A percentile compares a stretch with the other conserved stretches of the same genome.
Evolutionary conservation across 495 filamentous ascomycete genomes (phyloP).

Genomic region (Trypethelium eluteriae): DNA sequence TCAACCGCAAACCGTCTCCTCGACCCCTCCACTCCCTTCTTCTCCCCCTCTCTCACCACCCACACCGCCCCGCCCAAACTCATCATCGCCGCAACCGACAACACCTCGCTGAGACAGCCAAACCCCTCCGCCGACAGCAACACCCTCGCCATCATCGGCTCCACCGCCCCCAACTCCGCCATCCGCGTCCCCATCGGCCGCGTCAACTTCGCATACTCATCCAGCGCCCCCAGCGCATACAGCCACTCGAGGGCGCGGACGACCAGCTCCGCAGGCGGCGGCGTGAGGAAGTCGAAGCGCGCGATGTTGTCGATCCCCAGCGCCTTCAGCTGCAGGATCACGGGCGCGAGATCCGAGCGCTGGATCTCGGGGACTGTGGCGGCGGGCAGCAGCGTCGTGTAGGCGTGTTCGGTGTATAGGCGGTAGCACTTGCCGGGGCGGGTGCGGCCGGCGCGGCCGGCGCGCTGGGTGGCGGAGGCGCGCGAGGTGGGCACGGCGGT

Average conservation of each 20-base stretch:
- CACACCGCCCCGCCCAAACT: slow-evolving; percentile 74
- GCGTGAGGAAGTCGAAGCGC: slow-evolving; percentile 81
- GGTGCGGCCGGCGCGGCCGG: slow-evolving; percentile 85
- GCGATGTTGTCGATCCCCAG: slow-evolving; percentile 93
- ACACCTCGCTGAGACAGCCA: slow-evolving; percentile 72
- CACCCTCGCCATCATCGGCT: slow-evolving; percentile 94
- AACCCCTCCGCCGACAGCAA: slow-evolving; percentile 71
- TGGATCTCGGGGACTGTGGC: slow-evolving; percentile 85
- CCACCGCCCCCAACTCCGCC: slow-evolving; percentile 80
- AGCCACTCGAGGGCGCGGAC: slow-evolving; percentile 82
- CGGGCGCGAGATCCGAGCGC: slow-evolving; percentile 81
- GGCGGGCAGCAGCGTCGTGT: slow-evolving; percentile 55
- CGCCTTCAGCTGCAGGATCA: slow-evolving; percentile 89
- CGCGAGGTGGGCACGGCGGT: slow-evolving; percentile 85
- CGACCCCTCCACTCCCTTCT: slow-evolving; percentile 61
- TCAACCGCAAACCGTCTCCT: slow-evolving; percentile 82
- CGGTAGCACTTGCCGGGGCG: slow-evolving; percentile 92
- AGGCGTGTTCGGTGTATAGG: slow-evolving; percentile 76
- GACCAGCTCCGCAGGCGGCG: slow-evolving; percentile 81
- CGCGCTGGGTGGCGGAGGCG: slow-evolving; percentile 85
- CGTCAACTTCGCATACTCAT: slow-evolving; percentile 86
- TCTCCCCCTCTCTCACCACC: slow-evolving; percentile 63
- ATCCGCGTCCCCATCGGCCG: slow-evolving; percentile 79
- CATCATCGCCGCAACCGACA: slow-evolving; percentile 92
- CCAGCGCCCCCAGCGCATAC: slow-evolving; percentile 80